phyloP scores from a whole-genome alignment of 2,329 filamentous ascomycete genomes.

The Kalmusia sp. region DNA sequence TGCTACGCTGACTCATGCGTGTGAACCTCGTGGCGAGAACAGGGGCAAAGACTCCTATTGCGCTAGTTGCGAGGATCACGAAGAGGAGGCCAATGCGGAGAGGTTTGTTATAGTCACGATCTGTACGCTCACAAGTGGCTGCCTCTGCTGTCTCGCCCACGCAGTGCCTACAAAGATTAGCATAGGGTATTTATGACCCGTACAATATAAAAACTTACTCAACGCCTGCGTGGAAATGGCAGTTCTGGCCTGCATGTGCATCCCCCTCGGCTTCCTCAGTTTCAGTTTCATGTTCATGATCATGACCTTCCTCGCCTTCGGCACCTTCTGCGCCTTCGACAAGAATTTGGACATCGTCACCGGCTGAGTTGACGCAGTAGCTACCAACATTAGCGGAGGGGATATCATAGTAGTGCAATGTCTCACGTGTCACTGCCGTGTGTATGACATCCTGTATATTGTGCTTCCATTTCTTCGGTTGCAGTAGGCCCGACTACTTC shows the following conservation, averaged over 20 bases:
- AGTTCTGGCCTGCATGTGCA: slow-evolving; percentile 43
- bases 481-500: slow-evolving; percentile 60
- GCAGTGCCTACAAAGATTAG: slow-evolving; percentile 59
- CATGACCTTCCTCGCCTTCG: slow-evolving; percentile 26
- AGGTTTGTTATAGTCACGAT: slow-evolving; percentile 70
- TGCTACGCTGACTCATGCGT: slow-evolving; percentile 54
- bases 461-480: slow-evolving; percentile 63
- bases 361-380: slow-evolving; percentile 67
- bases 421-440: slow-evolving; percentile 66
- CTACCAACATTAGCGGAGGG: slow-evolving; percentile 44
- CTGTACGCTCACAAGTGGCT: slow-evolving; percentile 54
- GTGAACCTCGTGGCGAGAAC: slow-evolving; percentile 68
- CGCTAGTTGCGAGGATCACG: slow-evolving; percentile 72
- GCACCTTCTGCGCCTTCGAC: slow-evolving; percentile 41
- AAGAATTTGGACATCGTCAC: slow-evolving; percentile 66
- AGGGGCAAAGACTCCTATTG: slow-evolving; percentile 72
- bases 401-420: not conserved
- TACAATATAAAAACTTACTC: slow-evolving; percentile 61
- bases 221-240: slow-evolving; percentile 78
- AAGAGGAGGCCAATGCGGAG: slow-evolving; percentile 76
- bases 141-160: slow-evolving; percentile 56
- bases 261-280: not conserved
- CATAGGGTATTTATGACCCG: slow-evolving; percentile 17
- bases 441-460: slow-evolving; percentile 70
- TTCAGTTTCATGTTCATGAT: slow-evolving; percentile 19